phyloP scores from a whole-genome alignment of 1,139 yeast genomes.

The Candida albicans region DNA sequence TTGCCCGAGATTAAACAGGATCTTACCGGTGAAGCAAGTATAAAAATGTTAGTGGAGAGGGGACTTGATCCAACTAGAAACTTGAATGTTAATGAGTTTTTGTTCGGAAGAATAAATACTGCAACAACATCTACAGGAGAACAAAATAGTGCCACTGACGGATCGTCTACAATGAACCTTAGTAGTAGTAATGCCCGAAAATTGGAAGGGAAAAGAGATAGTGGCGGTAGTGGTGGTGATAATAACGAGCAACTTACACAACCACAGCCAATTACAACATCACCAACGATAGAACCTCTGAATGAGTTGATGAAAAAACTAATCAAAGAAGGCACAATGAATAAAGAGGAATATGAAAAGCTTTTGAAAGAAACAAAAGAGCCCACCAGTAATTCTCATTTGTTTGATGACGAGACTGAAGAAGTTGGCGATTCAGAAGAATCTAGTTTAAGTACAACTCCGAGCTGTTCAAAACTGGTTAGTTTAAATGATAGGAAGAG shows the following conservation, averaged over 20 bases:
- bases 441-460: slow-evolving; percentile 10
- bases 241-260: too few species aligned
- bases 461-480: slow-evolving; percentile 11
- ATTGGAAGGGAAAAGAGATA: neutral
- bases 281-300: slow-evolving; percentile 5
- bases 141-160: neutral
- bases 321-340: slow-evolving; percentile 24
- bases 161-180: neutral
- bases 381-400: slow-evolving; percentile 27
- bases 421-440: slow-evolving; percentile 7
- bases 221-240: too few species aligned
- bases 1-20: slow-evolving; percentile 62
- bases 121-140: neutral
- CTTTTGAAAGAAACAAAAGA: slow-evolving; percentile 26
- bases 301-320: slow-evolving; percentile 30
- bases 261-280: too few species aligned
- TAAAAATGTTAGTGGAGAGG: slow-evolving; percentile 42
- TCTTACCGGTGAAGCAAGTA: slow-evolving; percentile 49
- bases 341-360: slow-evolving; percentile 27
- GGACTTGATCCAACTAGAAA: slow-evolving; percentile 41
- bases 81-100: slow-evolving; percentile 41
- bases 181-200: neutral
- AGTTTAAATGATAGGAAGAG: slow-evolving; percentile 18
- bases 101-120: slow-evolving; percentile 30
- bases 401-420: slow-evolving; percentile 29